phyloP scores from a whole-genome alignment of 257 asterid species.

The Knoxia roxburghii region DNA sequence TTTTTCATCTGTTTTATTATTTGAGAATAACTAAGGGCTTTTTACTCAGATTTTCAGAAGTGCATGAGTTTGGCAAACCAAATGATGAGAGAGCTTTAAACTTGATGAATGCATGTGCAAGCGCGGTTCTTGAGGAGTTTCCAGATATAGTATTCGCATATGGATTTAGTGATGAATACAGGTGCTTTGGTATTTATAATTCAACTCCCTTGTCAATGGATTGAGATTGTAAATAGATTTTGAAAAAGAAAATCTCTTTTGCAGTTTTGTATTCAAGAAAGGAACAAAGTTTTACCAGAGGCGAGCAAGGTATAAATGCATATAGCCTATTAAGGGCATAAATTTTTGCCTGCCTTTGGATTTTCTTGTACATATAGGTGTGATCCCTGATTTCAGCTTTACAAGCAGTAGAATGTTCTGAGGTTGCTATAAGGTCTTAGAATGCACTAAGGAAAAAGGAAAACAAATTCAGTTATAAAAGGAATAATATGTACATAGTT shows the following conservation, averaged over 20 bases:
- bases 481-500: not conserved
- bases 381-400: not conserved
- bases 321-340: not conserved
- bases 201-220: not conserved
- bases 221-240: no score
- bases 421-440: not conserved
- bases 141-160: constrained; percentile 68
- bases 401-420: not conserved
- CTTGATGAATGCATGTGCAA: constrained; percentile 77
- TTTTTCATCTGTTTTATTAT: not conserved
- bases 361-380: not conserved
- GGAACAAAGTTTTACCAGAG: constrained; percentile 75
- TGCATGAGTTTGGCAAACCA: constrained; percentile 68
- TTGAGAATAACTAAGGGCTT: constrained; percentile 5
- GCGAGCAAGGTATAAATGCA: constrained; percentile 59
- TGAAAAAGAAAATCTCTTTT: constrained; percentile 11
- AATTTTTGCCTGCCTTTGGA: not conserved
- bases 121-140: constrained; percentile 57
- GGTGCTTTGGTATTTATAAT: constrained; percentile 26
- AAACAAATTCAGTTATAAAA: not conserved
- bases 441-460: not conserved
- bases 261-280: constrained; percentile 67
- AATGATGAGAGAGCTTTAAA: constrained; percentile 49
- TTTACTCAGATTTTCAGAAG: constrained; percentile 60
- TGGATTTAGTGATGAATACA: constrained; percentile 69